Conservation (phyloP, 805 yeast genomes). For the Kodamaea restingae region DNA sequence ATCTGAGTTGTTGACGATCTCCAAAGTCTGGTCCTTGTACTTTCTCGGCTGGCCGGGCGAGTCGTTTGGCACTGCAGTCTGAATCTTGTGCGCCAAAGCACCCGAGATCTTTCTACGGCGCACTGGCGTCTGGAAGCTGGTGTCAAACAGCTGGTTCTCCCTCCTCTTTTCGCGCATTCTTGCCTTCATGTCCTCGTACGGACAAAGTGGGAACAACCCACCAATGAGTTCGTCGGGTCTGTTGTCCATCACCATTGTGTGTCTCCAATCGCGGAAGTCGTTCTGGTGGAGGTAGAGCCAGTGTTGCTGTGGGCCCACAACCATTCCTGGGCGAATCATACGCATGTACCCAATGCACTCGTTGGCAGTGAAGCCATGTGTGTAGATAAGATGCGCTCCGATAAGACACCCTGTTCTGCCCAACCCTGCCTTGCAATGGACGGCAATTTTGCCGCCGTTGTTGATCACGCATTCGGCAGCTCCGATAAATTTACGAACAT, state of each 20-base stretch:
- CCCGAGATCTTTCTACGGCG: conserved; percentile 65
- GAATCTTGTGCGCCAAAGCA: conserved; percentile 62
- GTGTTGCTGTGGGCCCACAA: conserved; percentile 99
- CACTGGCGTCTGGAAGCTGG: conserved; percentile 68
- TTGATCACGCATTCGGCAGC: conserved; percentile 88
- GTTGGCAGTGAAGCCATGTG: conserved; percentile 94
- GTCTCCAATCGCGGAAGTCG: conserved; percentile 94
- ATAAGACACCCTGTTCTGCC: conserved; percentile 98
- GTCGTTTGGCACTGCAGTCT: conserved; percentile 79
- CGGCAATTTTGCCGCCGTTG: conserved; percentile 90
- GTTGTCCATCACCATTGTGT: conserved; percentile 77
- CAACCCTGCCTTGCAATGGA: conserved; percentile 98
- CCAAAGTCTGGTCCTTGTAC: conserved; percentile 32
- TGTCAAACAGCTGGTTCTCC: conserved; percentile 33
- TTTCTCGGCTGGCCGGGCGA: conserved; percentile 98
- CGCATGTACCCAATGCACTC: conserved; percentile 97
- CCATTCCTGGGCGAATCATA: conserved; percentile 97
- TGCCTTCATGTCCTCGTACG: conserved; percentile 57
- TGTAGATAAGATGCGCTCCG: conserved; percentile 94
- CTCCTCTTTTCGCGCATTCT: conserved; percentile 44
- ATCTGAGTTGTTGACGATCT: conserved; percentile 43
- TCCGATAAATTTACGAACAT: conserved; percentile 88
- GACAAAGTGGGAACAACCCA: conserved; percentile 59
- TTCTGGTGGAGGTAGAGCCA: conserved; percentile 96
- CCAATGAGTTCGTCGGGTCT: conserved; percentile 64